Percentiles rank a stretch among this genome's conserved stretches.
These are phyloP conservation scores for Hymenoscyphus salicellus DNA, from an alignment of 2,329 filamentous ascomycete species.

Conservation along the genomic window DNA sequence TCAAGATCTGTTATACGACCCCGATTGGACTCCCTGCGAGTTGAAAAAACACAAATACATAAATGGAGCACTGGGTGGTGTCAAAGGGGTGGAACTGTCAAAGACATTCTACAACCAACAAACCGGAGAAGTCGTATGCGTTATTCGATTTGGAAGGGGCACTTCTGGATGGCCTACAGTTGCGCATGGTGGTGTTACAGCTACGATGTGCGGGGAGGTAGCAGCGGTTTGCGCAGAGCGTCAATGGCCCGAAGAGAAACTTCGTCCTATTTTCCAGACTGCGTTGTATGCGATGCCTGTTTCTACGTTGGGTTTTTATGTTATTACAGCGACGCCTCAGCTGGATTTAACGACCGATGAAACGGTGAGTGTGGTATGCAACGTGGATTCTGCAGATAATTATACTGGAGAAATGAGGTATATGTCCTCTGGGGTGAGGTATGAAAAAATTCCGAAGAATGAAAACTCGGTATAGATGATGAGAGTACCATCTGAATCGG, in stretches of 20 bases:
- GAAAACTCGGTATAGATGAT: slow-evolving; percentile 17
- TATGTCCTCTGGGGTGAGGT: slow-evolving; percentile 58
- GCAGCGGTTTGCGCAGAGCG: slow-evolving; percentile 59
- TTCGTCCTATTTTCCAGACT: slow-evolving; percentile 55
- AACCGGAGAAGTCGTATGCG: slow-evolving; percentile 56
- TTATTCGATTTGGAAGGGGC: slow-evolving; percentile 67
- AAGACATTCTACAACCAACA: slow-evolving; percentile 61
- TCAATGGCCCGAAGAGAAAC: slow-evolving; percentile 46
- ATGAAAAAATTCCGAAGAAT: slow-evolving; percentile 31
- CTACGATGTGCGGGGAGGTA: slow-evolving; percentile 67
- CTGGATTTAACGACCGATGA: slow-evolving; percentile 40
- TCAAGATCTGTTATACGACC: slow-evolving; percentile 44
- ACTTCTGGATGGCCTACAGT: slow-evolving; percentile 68
- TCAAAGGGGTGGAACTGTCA: slow-evolving; percentile 50
- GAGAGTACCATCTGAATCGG: slow-evolving; percentile 5
- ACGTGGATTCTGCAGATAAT: slow-evolving; percentile 55
- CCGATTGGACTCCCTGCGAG: slow-evolving; percentile 41
- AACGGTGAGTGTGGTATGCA: slow-evolving; percentile 53
- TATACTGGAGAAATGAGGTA: slow-evolving; percentile 56
- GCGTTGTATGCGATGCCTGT: slow-evolving; percentile 63
- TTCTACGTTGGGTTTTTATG: slow-evolving; percentile 59
- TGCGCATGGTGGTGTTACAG: slow-evolving; percentile 68
- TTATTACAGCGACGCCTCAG: slow-evolving; percentile 52
- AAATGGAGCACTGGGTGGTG: slow-evolving; percentile 45
- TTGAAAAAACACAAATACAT: slow-evolving; percentile 34